phyloP scores from a whole-genome alignment of 306 rosid species.

The Glycine latifolia region DNA sequence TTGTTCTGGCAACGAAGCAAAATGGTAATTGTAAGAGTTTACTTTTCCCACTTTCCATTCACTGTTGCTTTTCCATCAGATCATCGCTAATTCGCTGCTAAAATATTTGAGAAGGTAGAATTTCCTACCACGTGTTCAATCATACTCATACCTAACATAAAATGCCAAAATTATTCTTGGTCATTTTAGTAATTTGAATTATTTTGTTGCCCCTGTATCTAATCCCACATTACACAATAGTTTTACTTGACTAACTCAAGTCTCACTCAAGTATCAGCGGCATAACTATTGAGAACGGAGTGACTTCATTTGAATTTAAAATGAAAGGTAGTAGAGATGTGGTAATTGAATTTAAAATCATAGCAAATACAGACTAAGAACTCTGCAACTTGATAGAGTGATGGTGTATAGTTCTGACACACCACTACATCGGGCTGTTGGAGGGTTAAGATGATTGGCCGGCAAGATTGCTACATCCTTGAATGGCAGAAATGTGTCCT shows the following conservation, averaged over 20 bases:
- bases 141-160: slow-evolving; percentile 3
- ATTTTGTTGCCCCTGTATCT: no score
- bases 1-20: slow-evolving; percentile 8
- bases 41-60: background rate
- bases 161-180: slow-evolving; percentile 15
- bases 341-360: slow-evolving; percentile 1
- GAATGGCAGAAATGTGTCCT: background rate
- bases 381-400: background rate
- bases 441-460: slow-evolving; percentile 13
- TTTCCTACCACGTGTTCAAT: background rate
- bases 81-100: background rate
- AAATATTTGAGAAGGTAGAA: no score
- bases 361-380: background rate
- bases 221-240: background rate
- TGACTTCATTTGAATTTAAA: background rate
- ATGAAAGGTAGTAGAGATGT: background rate
- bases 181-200: background rate
- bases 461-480: slow-evolving; percentile 1
- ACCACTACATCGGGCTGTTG: no score
- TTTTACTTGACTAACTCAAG: background rate
- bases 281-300: background rate
- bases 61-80: background rate
- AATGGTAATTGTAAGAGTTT: background rate
- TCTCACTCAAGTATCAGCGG: background rate
- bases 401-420: background rate